These are phyloP conservation scores for Dioscorea zingiberensis DNA, from an alignment of 106 monocot genomes.

Conservation along the genomic window DNA sequence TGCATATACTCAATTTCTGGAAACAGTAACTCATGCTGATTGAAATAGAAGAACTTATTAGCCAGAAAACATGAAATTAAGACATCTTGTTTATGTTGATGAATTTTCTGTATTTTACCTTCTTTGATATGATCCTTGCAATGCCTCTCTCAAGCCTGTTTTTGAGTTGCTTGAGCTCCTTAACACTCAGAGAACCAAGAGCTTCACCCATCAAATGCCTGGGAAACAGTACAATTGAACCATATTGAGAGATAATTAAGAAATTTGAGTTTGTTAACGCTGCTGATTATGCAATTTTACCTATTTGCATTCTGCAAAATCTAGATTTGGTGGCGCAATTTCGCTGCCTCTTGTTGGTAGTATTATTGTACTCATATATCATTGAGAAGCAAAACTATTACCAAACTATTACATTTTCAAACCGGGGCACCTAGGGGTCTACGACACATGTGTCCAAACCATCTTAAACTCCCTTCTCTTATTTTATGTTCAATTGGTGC, in stretches of 20 bases:
- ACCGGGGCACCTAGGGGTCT: no score
- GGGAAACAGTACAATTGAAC: not conserved
- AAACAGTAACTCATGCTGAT: constrained; percentile 63
- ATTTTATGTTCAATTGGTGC: no score
- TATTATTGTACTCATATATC: no score
- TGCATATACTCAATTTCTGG: constrained; percentile 77
- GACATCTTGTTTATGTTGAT: not conserved
- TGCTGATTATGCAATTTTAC: constrained; percentile 16
- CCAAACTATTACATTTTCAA: no score
- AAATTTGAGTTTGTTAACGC: not conserved
- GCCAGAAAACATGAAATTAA: not conserved
- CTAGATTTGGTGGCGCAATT: constrained; percentile 68
- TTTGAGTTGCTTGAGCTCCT: constrained; percentile 83
- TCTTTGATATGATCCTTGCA: constrained; percentile 73
- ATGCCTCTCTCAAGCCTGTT: constrained; percentile 80
- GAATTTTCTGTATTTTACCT: constrained; percentile 27
- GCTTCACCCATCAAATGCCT: constrained; percentile 60
- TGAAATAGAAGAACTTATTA: not conserved
- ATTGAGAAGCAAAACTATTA: no score
- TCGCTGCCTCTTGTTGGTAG: constrained; percentile 84
- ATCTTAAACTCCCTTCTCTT: no score
- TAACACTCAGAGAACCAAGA: constrained; percentile 40
- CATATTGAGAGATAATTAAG: not conserved
- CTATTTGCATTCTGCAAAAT: constrained; percentile 62
- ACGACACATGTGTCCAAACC: no score